Evolutionary conservation across 164 flowering plant species (phyloP), one percentile per base, ranked within the genome.

Genomic region (Dillenia suffruticosa): DNA sequence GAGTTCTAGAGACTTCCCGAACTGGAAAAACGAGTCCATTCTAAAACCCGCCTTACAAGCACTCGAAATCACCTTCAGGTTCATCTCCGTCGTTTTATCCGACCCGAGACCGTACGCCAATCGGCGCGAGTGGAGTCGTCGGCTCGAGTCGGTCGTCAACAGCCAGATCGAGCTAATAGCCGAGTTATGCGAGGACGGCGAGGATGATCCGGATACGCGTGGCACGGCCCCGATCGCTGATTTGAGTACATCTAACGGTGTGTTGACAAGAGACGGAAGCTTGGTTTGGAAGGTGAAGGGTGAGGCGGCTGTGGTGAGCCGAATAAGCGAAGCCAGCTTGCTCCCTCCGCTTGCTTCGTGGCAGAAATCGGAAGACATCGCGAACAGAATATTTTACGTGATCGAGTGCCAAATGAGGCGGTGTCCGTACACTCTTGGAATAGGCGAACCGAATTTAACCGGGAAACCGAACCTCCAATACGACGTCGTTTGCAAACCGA

Each of bases 11-110:
- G 92, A 87, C 7, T 90, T 88, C 22, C 96, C 90, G 1, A 17
- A 15, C 2, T 93, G 98, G 98, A 65, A 58, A 9, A 73, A 73
- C 69, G 98, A 88, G 64, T 19, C 87, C 10, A 12, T 88, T 7
- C 48, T 92, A 26, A 82, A 78, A 65, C 98, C 98, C 47, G 87
- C 90, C 43, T 56, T 93, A 46, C 93, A 85, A 44, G 98, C 78
- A 9, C 67, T 93, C 11, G 98, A 93, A 63, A 82, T 93, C 48
- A 82, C 96, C n/a, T 90, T 93, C 66, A 84, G 96, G 65, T 79
- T 93, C 49, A 49, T 90, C 11, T 88, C 97, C n/a, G 55, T 73
- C 32, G 81, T 79, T 8, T 19, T 87, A 26, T 85, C 92, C 24
- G 98, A 93, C 67, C 81, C 90, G 1, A 54, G 96, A 44, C 86